phyloP scores from a whole-genome alignment of 1,139 yeast species.

The Saccharomycopsis phalli region DNA sequence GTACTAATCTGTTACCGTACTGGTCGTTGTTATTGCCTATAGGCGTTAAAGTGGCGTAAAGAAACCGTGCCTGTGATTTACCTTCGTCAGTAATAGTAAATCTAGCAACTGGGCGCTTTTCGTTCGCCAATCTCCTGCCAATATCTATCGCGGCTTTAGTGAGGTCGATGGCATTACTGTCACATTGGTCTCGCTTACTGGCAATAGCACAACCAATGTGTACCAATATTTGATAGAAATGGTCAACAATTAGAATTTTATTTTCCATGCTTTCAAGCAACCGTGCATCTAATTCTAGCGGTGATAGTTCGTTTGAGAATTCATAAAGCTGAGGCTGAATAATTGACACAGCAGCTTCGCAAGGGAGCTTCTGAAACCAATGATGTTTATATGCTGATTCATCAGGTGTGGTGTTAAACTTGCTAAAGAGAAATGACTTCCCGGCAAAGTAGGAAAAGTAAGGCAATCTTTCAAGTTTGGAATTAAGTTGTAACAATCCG shows the following conservation, averaged over 20 bases:
- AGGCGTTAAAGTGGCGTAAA: slow-evolving; percentile 55
- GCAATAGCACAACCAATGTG: slow-evolving; percentile 55
- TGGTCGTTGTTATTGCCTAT: slow-evolving; percentile 24
- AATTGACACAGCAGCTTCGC: background rate
- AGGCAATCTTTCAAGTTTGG: slow-evolving; percentile 45
- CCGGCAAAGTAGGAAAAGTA: slow-evolving; percentile 57
- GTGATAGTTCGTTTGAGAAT: background rate
- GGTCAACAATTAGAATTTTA: slow-evolving; percentile 49
- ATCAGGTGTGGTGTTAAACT: slow-evolving; percentile 63
- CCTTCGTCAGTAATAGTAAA: slow-evolving; percentile 59
- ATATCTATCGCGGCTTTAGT: background rate
- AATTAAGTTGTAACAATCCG: slow-evolving; percentile 27
- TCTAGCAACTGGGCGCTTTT: slow-evolving; percentile 44
- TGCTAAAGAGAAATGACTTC: slow-evolving; percentile 58
- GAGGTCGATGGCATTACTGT: background rate
- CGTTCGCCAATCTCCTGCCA: background rate
- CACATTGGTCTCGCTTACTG: slow-evolving; percentile 51
- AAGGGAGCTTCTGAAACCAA: slow-evolving; percentile 27
- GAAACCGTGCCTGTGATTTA: slow-evolving; percentile 60
- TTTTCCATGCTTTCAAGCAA: slow-evolving; percentile 44
- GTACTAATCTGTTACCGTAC: background rate
- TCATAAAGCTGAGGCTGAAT: background rate
- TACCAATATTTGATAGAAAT: slow-evolving; percentile 57
- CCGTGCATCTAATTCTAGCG: slow-evolving; percentile 40
- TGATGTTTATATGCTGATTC: slow-evolving; percentile 61